Evolutionary conservation across 1,284 basidiomycete species (phyloP).

Genomic region (Sanghuangporus sanghuang): DNA sequence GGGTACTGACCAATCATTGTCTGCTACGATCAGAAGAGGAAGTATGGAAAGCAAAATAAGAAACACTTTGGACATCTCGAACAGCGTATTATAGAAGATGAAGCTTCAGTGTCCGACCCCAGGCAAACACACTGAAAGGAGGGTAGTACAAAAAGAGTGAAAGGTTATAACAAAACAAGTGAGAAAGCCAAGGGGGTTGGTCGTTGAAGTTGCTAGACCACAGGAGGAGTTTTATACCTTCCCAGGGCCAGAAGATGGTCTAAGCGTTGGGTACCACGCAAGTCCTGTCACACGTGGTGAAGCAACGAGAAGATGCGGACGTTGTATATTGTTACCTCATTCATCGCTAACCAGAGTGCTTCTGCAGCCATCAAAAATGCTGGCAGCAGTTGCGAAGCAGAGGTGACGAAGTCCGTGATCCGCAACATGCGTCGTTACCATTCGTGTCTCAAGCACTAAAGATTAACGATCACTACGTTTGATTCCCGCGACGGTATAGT

Average conservation of each 20-base stretch:
- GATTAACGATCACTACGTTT: too few species aligned
- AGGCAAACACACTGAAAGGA: neutral
- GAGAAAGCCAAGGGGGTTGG: neutral
- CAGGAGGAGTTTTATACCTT: neutral
- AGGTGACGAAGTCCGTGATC: neutral
- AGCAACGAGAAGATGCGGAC: neutral
- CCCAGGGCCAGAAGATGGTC: neutral
- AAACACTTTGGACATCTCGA: neutral
- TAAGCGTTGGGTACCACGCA: neutral
- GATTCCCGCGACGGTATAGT: too few species aligned
- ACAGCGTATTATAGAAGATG: neutral
- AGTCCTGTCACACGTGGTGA: neutral
- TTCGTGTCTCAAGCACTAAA: too few species aligned
- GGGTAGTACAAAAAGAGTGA: neutral
- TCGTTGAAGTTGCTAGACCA: neutral
- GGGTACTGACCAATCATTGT: constrained; percentile 41
- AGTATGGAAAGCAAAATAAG: neutral
- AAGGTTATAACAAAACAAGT: neutral
- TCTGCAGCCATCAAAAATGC: neutral
- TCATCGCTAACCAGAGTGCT: neutral
- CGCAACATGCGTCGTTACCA: too few species aligned
- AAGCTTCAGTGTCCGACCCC: neutral
- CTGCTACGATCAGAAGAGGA: constrained; percentile 21
- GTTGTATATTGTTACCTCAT: neutral
- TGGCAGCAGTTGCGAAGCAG: neutral